Evolutionary conservation across 2,329 filamentous ascomycete genomes (phyloP).

Genomic region (Lanzia echinophila): DNA sequence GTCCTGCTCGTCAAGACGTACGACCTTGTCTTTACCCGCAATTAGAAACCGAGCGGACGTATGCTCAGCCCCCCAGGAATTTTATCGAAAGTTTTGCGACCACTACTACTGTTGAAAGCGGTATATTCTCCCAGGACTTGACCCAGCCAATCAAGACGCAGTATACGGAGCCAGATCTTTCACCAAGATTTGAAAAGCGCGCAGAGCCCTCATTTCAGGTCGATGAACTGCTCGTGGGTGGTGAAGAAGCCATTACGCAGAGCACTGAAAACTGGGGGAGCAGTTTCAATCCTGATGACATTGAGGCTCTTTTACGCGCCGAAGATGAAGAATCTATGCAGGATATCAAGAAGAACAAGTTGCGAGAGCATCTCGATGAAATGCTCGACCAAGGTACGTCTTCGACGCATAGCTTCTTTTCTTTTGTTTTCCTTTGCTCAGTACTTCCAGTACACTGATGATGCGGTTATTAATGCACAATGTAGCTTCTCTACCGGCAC

Average conservation of each 20-base stretch:
- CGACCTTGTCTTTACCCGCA: neutral
- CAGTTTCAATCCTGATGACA: neutral
- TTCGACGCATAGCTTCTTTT: neutral
- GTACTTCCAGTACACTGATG: neutral
- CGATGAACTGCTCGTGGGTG: neutral
- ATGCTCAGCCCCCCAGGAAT: too few relatives aligned
- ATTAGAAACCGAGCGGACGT: neutral
- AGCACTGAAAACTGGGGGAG: neutral
- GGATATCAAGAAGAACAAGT: neutral
- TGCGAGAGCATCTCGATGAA: conserved; percentile 3
- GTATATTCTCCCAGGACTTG: conserved; percentile 14
- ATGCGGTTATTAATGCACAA: neutral
- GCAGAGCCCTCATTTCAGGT: neutral
- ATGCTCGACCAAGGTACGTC: neutral
- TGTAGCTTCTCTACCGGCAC: conserved; percentile 19
- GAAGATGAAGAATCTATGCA: neutral
- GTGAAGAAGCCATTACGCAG: neutral
- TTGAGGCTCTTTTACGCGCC: neutral
- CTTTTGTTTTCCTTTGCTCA: neutral
- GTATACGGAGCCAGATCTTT: conserved; percentile 13
- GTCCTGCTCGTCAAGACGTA: neutral
- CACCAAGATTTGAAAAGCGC: neutral
- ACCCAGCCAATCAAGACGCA: conserved; percentile 7
- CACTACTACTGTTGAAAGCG: conserved; percentile 11
- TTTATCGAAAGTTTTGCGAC: conserved; percentile 17